Conservation (phyloP, 2,329 filamentous ascomycete genomes). For the Hymenoscyphus fraxineus region DNA sequence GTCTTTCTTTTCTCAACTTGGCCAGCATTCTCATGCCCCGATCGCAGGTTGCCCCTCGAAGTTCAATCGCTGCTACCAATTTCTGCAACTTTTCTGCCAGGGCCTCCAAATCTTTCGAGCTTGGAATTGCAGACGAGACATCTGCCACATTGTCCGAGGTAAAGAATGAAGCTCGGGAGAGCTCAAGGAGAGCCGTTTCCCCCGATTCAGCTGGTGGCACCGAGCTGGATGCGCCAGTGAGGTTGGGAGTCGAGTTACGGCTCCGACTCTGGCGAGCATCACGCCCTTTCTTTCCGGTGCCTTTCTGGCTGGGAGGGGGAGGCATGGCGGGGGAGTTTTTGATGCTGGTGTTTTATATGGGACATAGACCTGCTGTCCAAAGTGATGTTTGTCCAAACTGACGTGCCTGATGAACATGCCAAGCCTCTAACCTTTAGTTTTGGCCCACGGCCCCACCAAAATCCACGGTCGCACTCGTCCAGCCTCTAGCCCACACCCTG, state of each 20-base stretch:
- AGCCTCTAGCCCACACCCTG: no score
- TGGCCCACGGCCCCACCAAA: background rate
- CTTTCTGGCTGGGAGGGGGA: constrained; percentile 55
- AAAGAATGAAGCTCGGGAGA: constrained; percentile 55
- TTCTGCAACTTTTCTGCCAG: constrained; percentile 61
- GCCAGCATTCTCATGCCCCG: constrained; percentile 69
- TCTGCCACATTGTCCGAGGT: constrained; percentile 70
- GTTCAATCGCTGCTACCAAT: constrained; percentile 64
- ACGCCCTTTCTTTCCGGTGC: constrained; percentile 62
- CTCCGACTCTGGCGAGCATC: constrained; percentile 63
- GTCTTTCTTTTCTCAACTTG: constrained; percentile 58
- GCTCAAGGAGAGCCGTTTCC: constrained; percentile 64
- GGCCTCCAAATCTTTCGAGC: constrained; percentile 60
- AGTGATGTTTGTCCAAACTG: constrained; percentile 1
- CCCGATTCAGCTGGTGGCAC: constrained; percentile 47
- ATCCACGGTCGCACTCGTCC: no score
- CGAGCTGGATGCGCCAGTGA: constrained; percentile 25
- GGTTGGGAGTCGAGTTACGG: constrained; percentile 73
- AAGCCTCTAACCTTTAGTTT: background rate
- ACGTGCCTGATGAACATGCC: background rate
- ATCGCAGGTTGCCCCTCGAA: constrained; percentile 65
- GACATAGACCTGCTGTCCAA: background rate
- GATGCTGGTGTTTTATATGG: background rate
- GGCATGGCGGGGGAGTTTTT: constrained; percentile 44
- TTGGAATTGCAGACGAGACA: constrained; percentile 55